Evolutionary conservation across 106 monocot species (phyloP).

Genomic region (Dendrobium catenatum): DNA sequence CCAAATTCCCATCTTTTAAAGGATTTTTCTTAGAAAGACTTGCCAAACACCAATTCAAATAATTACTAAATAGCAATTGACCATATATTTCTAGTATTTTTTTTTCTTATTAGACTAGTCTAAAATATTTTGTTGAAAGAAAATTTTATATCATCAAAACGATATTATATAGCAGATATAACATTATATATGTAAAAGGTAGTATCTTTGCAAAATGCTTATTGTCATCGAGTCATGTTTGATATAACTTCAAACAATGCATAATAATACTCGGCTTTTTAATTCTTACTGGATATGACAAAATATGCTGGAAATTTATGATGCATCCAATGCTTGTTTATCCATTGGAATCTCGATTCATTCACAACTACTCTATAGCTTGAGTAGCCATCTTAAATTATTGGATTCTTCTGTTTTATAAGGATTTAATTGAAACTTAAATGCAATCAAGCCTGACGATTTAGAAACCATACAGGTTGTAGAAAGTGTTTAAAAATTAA

Average conservation of each 20-base stretch:
- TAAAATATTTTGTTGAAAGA: neutral
- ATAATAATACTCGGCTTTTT: neutral
- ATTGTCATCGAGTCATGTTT: neutral
- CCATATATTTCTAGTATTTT: neutral
- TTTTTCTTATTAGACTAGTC: neutral
- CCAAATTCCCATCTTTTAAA: too few relatives aligned
- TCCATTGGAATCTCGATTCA: too few relatives aligned
- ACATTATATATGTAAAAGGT: neutral
- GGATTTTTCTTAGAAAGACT: neutral
- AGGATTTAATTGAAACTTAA: too few relatives aligned
- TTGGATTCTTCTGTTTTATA: too few relatives aligned
- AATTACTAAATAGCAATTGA: neutral
- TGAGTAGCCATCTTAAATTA: too few relatives aligned
- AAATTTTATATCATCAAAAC: neutral
- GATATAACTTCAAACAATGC: too few relatives aligned
- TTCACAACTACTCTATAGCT: too few relatives aligned
- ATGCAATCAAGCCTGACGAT: too few relatives aligned
- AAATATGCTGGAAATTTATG: neutral
- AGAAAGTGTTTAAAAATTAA: too few relatives aligned
- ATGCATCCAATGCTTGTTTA: too few relatives aligned
- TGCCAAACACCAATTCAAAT: neutral
- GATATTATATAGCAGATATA: neutral
- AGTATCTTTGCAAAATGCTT: neutral
- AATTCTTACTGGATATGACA: neutral
- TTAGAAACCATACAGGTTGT: too few relatives aligned